These are phyloP conservation scores for Lipomyces oligophaga DNA, from an alignment of 805 yeast genomes.

Conservation along the genomic window DNA sequence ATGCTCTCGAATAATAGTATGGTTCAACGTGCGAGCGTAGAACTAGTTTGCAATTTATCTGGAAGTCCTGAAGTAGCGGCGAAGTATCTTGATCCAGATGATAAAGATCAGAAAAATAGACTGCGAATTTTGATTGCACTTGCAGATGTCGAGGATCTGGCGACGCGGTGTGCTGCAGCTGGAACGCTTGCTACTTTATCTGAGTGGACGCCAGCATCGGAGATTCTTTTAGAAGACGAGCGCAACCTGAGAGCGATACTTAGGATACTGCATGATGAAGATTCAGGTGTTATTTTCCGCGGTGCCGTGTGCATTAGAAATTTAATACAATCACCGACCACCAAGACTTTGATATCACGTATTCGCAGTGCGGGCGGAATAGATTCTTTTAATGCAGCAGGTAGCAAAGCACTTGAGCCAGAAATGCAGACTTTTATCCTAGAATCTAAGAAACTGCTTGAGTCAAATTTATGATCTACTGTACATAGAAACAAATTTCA, in stretches of 20 bases:
- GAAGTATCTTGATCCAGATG: conserved; percentile 36
- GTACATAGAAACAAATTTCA: no score
- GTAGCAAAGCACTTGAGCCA: background rate
- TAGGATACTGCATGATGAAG: conserved; percentile 27
- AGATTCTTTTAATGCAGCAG: background rate
- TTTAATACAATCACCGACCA: no score
- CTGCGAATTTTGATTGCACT: conserved; percentile 37
- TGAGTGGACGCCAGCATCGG: conserved; percentile 39
- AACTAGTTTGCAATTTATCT: conserved; percentile 60
- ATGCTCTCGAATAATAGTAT: conserved; percentile 46
- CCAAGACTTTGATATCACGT: background rate
- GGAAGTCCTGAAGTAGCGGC: conserved; percentile 39
- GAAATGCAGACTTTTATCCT: no score
- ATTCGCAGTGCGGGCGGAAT: background rate
- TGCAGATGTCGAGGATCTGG: conserved; percentile 36
- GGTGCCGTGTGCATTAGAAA: conserved; percentile 33
- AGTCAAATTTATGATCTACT: no score
- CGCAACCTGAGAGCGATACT: conserved; percentile 32
- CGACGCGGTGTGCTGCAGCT: conserved; percentile 39
- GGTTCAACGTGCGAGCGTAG: conserved; percentile 59
- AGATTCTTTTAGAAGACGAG: conserved; percentile 32
- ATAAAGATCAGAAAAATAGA: conserved; percentile 31
- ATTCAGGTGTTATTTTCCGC: conserved; percentile 33
- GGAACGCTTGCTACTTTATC: conserved; percentile 42
- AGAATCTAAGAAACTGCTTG: no score